Percentiles rank a stretch among this genome's conserved stretches.
Evolutionary conservation across 805 yeast genomes (phyloP).

Genomic region (Cyberlindnera japonica): DNA sequence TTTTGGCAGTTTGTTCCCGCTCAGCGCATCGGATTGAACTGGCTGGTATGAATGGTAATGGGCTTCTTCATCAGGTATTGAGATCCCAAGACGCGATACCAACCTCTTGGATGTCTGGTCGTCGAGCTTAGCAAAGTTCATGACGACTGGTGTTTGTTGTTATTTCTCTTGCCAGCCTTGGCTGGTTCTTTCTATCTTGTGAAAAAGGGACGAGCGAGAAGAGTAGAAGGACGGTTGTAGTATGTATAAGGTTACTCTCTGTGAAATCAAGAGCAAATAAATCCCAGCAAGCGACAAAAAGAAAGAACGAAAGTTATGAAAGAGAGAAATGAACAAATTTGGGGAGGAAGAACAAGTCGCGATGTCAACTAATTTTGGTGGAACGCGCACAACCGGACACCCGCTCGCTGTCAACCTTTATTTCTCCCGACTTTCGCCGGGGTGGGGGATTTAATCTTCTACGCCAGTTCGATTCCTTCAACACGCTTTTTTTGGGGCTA

Average conservation of each 20-base stretch:
- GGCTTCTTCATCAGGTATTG: conserved; percentile 8
- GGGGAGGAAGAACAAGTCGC: no score
- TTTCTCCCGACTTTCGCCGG: conserved; percentile 1
- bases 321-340: no score
- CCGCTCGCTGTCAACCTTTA: background rate
- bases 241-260: no score
- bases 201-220: no score
- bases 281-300: no score
- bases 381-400: conserved; percentile 1
- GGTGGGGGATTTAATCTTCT: background rate
- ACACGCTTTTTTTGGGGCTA: no score
- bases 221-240: no score
- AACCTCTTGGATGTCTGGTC: conserved; percentile 12
- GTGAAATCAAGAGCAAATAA: no score
- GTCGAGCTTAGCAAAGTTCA: conserved; percentile 24
- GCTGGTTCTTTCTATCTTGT: background rate
- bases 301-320: no score
- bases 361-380: no score
- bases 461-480: no score
- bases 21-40: background rate
- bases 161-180: background rate
- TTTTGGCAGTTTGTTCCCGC: no score
- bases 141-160: background rate
- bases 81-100: conserved; percentile 2
- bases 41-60: conserved; percentile 14